These are phyloP conservation scores for rapeseed (Brassica napus) DNA, from an alignment of 345 rosid genomes.

Conservation along the genomic window Da-Ae NC_063449.1:46341001-46341500, in stretches of 20 bases:
- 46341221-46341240: not conserved
- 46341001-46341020: constrained; percentile 99
- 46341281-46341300: constrained; percentile 64
- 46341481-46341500: constrained; percentile 89
- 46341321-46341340: constrained; percentile 93
- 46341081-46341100: constrained; percentile 97
- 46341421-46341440: not conserved
- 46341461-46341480: constrained; percentile 74
- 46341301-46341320: constrained; percentile 95
- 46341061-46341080: constrained; percentile 92
- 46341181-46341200: constrained; percentile 98
- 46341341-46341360: constrained; percentile 78
- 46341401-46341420: constrained; percentile 6
- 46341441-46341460: constrained; percentile 55
- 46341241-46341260: not conserved
- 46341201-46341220: constrained; percentile 56
- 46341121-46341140: constrained; percentile 62
- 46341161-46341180: constrained; percentile 92
- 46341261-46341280: not conserved
- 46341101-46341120: constrained; percentile 84
- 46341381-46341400: constrained; percentile 62
- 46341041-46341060: constrained; percentile 88
- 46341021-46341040: constrained; percentile 97
- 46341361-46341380: constrained; percentile 94
- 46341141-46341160: constrained; percentile 96